Base-by-base conservation (phyloP, 192 early-diverging fungal species). In the Coemansia sp. region DNA sequence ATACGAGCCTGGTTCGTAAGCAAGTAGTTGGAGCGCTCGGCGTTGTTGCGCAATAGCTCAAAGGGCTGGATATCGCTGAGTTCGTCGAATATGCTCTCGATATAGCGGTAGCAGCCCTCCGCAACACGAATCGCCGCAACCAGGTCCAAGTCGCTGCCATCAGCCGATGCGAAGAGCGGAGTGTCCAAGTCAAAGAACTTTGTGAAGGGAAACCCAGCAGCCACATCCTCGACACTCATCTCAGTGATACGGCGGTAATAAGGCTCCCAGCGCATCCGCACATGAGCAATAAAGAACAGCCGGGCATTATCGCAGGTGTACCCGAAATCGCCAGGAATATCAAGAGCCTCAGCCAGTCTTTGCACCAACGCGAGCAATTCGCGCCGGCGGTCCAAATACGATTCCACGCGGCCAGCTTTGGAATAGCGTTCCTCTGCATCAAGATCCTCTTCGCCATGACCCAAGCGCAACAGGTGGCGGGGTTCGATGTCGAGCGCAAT, bases 1-100 rank as follows among this genome's bases (percentile, higher is more conserved):
- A 99, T 94, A 64, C 92, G 90, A 39, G 98, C 96, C 78, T 98
- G 95, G 63, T 94, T 97, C 10, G 95, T 91, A 55, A 99, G 80
- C 57, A 99, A 69, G 74, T 98, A 99, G 72, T 95, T 92, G 31
- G 92, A 86, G 29, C 96, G 87, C 50, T 97, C 95, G 51, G 80
- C 77, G 51, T 86, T 80, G 11, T 87, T 90, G 14, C 92, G 78
- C 60, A 99, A 78, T 37, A 99, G 80, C 80, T 99, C 98, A 73
- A 99, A 98, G 3, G 97, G 90, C 63, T 94, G 90, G 31, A 99
- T 89, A 45, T 96, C 94, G 39, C 94, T 91, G 19, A 98, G 78
- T 73, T 98, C 91, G 15, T 86, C 88, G 84, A 98, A 99, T 7
- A 97, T 85, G 39, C 82, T 79, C 64, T 86, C 71, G 36, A 98